Evolutionary conservation across 2,329 filamentous ascomycete species (phyloP).

Genomic region (Thermoascus crustaceus): DNA sequence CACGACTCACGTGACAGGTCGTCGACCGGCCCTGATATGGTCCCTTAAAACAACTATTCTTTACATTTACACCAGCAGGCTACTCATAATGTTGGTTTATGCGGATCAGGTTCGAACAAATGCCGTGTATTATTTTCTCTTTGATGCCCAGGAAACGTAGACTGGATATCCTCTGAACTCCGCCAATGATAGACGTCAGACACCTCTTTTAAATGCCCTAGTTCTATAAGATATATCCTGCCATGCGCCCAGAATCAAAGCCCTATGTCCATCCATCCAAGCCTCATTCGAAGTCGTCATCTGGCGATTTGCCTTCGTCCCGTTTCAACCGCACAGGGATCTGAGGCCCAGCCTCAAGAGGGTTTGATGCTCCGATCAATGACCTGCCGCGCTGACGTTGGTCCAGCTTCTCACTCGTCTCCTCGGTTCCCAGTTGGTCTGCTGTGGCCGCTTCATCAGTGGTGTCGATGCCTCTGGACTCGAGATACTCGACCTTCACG

Average conservation of each 20-base stretch:
- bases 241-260: constrained; percentile 12
- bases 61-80: no score
- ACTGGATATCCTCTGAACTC: constrained; percentile 1
- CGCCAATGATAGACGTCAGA: background rate
- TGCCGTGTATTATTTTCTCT: no score
- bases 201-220: constrained; percentile 5
- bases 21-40: no score
- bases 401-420: constrained; percentile 49
- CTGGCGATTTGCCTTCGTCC: constrained; percentile 25
- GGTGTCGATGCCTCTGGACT: constrained; percentile 33
- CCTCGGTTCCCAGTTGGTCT: constrained; percentile 25
- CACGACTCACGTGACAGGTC: constrained; percentile 1
- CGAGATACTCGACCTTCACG: constrained; percentile 36
- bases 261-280: constrained; percentile 14
- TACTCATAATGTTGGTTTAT: no score
- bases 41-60: no score
- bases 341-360: constrained; percentile 48
- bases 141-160: background rate
- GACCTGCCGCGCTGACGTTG: constrained; percentile 49
- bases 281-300: constrained; percentile 44
- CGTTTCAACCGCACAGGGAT: constrained; percentile 23
- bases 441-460: constrained; percentile 21
- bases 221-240: constrained; percentile 16
- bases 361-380: constrained; percentile 40
- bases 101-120: no score